These are phyloP conservation scores for Fusarium cyanostomum DNA, from an alignment of 2,329 filamentous ascomycete species.

Conservation along the genomic window DNA sequence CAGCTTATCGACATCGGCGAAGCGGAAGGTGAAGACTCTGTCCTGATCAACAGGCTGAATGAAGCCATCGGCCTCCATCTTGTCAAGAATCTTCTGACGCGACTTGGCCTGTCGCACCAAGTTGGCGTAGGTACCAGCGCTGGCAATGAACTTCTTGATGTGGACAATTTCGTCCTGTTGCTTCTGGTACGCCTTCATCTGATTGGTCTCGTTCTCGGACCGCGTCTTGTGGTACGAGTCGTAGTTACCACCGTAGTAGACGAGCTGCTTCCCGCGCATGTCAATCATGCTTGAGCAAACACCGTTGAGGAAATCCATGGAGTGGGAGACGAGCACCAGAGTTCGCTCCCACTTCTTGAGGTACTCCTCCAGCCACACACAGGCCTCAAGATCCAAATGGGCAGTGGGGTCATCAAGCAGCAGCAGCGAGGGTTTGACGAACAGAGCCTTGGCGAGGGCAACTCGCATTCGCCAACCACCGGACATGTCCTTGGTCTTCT, in stretches of 20 bases:
- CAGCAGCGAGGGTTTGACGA: constrained; percentile 95
- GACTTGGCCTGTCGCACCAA: constrained; percentile 99
- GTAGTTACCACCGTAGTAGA: constrained; percentile 99
- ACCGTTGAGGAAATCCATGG: constrained; percentile 98
- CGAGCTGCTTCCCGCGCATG: constrained; percentile 87
- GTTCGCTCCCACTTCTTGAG: constrained; percentile 99
- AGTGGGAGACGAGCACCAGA: constrained; percentile 95
- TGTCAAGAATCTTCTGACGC: constrained; percentile 99
- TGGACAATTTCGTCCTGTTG: constrained; percentile 99
- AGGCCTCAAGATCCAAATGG: constrained; percentile 98
- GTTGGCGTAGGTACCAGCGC: constrained; percentile 99
- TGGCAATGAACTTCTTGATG: constrained; percentile 99
- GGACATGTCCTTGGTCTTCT: constrained; percentile 99
- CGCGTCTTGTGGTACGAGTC: constrained; percentile 97
- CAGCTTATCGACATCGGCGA: constrained; percentile 99
- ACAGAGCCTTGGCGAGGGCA: constrained; percentile 94
- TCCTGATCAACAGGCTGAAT: constrained; percentile 90
- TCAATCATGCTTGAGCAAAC: constrained; percentile 99
- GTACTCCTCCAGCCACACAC: constrained; percentile 99
- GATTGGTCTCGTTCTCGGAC: constrained; percentile 93
- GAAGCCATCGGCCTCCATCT: constrained; percentile 99
- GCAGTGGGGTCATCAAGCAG: constrained; percentile 98
- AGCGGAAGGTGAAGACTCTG: constrained; percentile 95
- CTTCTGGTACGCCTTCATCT: constrained; percentile 99
- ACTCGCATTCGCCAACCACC: constrained; percentile 99